A percentile compares a stretch with the other conserved stretches of the same genome.
phyloP scores from a whole-genome alignment of 2,329 filamentous ascomycete species.

The Exophiala spinifera region DNA sequence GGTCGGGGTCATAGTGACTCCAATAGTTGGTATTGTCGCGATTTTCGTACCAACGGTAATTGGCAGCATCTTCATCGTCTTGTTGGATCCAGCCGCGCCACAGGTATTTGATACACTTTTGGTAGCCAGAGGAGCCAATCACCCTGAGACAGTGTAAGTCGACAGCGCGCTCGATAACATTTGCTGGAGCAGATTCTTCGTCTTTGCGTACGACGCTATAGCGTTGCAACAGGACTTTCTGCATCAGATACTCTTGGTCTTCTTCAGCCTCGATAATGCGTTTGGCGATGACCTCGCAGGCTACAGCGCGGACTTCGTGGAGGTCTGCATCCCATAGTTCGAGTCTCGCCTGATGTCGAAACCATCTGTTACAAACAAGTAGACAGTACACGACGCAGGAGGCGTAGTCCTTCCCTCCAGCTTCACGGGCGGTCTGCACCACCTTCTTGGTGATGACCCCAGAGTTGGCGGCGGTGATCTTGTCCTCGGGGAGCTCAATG shows the following conservation, averaged over 20 bases:
- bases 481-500: conserved; percentile 76
- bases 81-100: conserved; percentile 98
- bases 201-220: conserved; percentile 78
- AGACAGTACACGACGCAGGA: conserved; percentile 83
- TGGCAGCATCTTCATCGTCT: conserved; percentile 83
- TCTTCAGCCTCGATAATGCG: conserved; percentile 79
- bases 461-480: conserved; percentile 77
- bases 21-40: conserved; percentile 76
- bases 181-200: conserved; percentile 69
- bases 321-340: conserved; percentile 94
- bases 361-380: conserved; percentile 71
- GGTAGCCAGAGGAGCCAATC: conserved; percentile 90
- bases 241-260: conserved; percentile 72
- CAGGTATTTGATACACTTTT: conserved; percentile 88
- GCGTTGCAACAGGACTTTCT: conserved; percentile 77
- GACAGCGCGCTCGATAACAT: conserved; percentile 89
- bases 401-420: conserved; percentile 70
- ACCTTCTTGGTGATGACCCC: conserved; percentile 78
- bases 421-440: conserved; percentile 73
- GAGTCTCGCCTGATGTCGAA: conserved; percentile 69
- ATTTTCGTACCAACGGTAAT: conserved; percentile 81
- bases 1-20: conserved; percentile 84
- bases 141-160: conserved; percentile 85
- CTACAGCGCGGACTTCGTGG: conserved; percentile 71
- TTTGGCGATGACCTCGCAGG: conserved; percentile 92